These are phyloP conservation scores for Ustilago esculenta DNA, from an alignment of 1,284 basidiomycete species.

Conservation along the genomic window DNA sequence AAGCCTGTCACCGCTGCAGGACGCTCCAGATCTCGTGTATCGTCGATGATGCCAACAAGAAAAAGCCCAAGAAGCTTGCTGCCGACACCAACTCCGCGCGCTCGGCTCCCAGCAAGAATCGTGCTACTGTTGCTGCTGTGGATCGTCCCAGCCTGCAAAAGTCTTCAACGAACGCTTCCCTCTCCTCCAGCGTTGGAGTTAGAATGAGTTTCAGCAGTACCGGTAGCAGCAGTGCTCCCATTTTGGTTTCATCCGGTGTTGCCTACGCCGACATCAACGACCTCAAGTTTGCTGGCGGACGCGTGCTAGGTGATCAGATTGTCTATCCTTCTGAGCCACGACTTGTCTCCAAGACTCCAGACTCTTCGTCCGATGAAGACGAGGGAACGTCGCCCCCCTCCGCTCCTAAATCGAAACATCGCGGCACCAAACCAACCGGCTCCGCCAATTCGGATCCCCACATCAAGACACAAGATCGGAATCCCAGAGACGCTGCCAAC, in stretches of 20 bases:
- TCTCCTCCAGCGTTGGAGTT: conserved; percentile 10
- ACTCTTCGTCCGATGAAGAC: conserved; percentile 26
- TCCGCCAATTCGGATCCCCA: conserved; percentile 11
- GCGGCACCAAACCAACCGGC: not conserved
- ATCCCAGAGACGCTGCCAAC: conserved; percentile 21
- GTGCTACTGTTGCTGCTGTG: not conserved
- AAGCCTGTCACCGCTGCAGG: conserved; percentile 34
- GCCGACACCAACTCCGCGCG: not conserved
- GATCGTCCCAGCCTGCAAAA: conserved; percentile 12
- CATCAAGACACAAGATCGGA: conserved; percentile 33
- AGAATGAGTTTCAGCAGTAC: conserved; percentile 8
- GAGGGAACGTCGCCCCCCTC: conserved; percentile 7
- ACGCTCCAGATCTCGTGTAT: conserved; percentile 43
- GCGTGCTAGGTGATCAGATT: conserved; percentile 33
- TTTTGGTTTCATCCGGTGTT: conserved; percentile 12
- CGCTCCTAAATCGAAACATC: not conserved
- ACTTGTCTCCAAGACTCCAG: conserved; percentile 31
- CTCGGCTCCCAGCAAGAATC: not conserved
- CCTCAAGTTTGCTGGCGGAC: conserved; percentile 34
- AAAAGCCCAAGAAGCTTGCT: conserved; percentile 17
- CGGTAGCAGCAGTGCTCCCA: conserved; percentile 7
- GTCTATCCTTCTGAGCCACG: conserved; percentile 33
- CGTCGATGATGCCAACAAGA: conserved; percentile 41
- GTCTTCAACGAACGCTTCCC: conserved; percentile 18
- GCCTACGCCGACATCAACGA: conserved; percentile 11